These are phyloP conservation scores for Neocatenulostroma microsporum DNA, from an alignment of 2,329 filamentous ascomycete species.

Conservation along the genomic window DNA sequence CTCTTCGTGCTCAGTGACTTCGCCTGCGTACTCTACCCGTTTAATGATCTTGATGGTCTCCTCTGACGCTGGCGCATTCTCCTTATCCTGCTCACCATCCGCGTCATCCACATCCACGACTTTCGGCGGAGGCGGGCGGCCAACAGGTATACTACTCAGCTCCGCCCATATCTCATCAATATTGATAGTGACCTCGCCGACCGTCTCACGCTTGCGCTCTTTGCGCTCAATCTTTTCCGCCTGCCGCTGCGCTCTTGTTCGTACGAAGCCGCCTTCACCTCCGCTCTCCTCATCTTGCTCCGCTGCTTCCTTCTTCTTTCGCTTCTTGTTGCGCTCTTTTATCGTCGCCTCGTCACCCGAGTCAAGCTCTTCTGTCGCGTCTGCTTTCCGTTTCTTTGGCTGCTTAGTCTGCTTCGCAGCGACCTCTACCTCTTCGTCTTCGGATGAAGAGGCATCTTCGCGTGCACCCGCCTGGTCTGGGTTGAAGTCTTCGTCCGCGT, in stretches of 20 bases:
- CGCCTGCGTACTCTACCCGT: conserved; percentile 51
- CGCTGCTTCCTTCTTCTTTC: conserved; percentile 28
- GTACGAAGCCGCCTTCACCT: conserved; percentile 45
- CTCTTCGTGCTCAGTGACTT: conserved; percentile 48
- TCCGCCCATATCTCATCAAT: conserved; percentile 49
- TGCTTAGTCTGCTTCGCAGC: conserved; percentile 28
- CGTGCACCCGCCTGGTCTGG: conserved; percentile 26
- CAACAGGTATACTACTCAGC: conserved; percentile 37
- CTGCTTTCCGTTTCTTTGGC: conserved; percentile 32
- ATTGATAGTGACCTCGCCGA: conserved; percentile 45
- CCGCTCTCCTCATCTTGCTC: conserved; percentile 33
- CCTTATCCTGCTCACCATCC: conserved; percentile 18
- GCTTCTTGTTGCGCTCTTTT: conserved; percentile 38
- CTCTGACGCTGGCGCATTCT: conserved; percentile 24
- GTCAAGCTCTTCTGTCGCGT: conserved; percentile 37
- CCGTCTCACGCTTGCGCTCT: conserved; percentile 36
- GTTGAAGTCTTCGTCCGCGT: conserved; percentile 39
- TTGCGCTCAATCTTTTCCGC: conserved; percentile 43
- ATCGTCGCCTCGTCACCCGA: conserved; percentile 53
- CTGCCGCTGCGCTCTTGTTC: conserved; percentile 47
- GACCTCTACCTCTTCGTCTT: conserved; percentile 28
- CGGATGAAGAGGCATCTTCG: conserved; percentile 28
- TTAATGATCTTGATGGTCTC: conserved; percentile 49
- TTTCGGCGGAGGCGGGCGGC: conserved; percentile 15
- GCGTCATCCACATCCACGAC: conserved; percentile 15